Evolutionary conservation across 2,329 filamentous ascomycete species (phyloP).

Genomic region (Didymella glomerata): DNA sequence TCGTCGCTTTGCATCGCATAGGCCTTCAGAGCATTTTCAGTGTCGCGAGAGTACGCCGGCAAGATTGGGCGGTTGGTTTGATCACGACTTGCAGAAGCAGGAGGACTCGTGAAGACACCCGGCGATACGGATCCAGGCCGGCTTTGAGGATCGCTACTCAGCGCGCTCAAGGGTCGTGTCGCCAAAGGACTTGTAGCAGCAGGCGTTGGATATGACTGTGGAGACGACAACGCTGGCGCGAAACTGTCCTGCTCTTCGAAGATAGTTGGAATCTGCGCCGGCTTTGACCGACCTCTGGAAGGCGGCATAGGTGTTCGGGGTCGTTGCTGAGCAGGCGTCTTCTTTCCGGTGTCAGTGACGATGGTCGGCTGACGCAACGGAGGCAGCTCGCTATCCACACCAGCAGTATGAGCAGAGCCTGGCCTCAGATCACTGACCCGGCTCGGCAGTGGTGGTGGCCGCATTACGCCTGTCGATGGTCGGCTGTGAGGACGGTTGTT

Average conservation of each 20-base stretch:
- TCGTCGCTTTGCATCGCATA: conserved; percentile 54
- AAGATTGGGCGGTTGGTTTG: background rate
- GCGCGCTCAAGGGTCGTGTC: conserved; percentile 32
- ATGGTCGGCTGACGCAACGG: conserved; percentile 50
- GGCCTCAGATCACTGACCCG: conserved; percentile 30
- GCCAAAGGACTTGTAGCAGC: background rate
- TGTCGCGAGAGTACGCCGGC: background rate
- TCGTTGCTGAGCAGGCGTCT: conserved; percentile 13
- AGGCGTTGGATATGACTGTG: conserved; percentile 8
- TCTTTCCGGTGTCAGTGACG: conserved; percentile 21
- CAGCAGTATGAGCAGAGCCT: conserved; percentile 28
- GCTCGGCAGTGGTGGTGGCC: conserved; percentile 46
- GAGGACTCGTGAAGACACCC: conserved; percentile 15
- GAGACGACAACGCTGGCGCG: conserved; percentile 25
- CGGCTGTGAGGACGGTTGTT: conserved; percentile 33
- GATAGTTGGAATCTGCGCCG: background rate
- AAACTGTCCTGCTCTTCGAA: conserved; percentile 11
- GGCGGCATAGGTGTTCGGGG: conserved; percentile 11
- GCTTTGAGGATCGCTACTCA: conserved; percentile 20
- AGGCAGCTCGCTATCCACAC: conserved; percentile 39
- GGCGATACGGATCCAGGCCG: conserved; percentile 5
- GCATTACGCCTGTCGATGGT: conserved; percentile 37
- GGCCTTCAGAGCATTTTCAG: conserved; percentile 26
- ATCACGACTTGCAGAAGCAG: conserved; percentile 11
- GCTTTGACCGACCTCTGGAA: background rate